These are phyloP conservation scores for Xanthoconium separans DNA, from an alignment of 1,284 basidiomycete species.

Conservation along the genomic window DNA sequence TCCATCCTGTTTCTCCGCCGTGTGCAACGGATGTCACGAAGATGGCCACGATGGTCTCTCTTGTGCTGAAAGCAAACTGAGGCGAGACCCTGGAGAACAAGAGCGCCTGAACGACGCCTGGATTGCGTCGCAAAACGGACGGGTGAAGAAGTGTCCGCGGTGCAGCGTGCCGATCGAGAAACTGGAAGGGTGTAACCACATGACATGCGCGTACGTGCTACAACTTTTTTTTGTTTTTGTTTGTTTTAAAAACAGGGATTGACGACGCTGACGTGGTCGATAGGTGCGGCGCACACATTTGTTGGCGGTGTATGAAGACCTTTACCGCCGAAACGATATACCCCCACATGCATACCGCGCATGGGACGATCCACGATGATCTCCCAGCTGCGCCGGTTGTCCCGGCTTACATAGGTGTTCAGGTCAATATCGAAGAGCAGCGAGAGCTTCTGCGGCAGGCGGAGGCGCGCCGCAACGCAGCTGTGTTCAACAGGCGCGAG, in stretches of 20 bases:
- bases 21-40: conserved; percentile 52
- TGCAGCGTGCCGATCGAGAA: conserved; percentile 51
- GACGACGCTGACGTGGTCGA: background rate
- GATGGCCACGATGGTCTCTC: conserved; percentile 51
- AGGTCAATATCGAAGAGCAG: conserved; percentile 24
- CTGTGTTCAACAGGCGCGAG: background rate
- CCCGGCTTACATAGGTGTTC: conserved; percentile 5
- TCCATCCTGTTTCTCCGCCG: conserved; percentile 49
- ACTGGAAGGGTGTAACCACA: conserved; percentile 55
- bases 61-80: conserved; percentile 42
- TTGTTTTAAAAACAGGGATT: background rate
- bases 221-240: background rate
- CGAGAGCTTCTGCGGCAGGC: conserved; percentile 16
- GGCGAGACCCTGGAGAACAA: conserved; percentile 39
- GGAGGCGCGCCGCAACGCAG: conserved; percentile 8
- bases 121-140: conserved; percentile 32
- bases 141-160: conserved; percentile 39
- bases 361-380: conserved; percentile 40
- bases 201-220: conserved; percentile 40
- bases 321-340: conserved; percentile 44
- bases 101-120: conserved; percentile 47
- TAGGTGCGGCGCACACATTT: conserved; percentile 52
- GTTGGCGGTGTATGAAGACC: conserved; percentile 48
- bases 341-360: conserved; percentile 45
- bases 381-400: background rate